A percentile compares a stretch with the other conserved stretches of the same genome.
phyloP scores from a whole-genome alignment of 2,329 filamentous ascomycete genomes.

The Sporothrix variecibatus region DNA sequence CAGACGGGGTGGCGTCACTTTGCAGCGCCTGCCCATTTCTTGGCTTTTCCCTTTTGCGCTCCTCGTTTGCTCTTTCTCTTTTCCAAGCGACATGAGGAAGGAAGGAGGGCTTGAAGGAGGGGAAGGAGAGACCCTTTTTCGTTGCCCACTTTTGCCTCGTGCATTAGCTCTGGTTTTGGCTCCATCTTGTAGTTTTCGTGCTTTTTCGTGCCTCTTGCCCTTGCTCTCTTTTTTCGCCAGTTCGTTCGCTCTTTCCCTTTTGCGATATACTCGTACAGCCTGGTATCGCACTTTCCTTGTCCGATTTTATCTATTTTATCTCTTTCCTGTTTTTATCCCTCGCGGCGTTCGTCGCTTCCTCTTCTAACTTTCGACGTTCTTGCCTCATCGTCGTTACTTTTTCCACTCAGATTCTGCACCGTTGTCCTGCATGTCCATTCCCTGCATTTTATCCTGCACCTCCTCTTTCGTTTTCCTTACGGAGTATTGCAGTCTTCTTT shows the following conservation, averaged over 20 bases:
- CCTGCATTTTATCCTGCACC: conserved; percentile 3
- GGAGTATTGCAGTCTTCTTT: neutral
- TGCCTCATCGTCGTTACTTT: conserved; percentile 3
- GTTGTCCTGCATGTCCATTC: conserved; percentile 3
- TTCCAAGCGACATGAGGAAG: neutral
- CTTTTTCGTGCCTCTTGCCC: neutral
- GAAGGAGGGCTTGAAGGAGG: neutral
- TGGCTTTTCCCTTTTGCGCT: neutral
- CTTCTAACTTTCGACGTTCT: neutral
- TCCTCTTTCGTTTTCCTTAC: neutral
- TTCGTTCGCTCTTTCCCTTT: conserved; percentile 14
- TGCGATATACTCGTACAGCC: neutral
- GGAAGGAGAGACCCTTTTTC: neutral
- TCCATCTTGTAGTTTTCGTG: neutral
- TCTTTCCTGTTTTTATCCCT: neutral
- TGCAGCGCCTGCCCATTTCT: neutral
- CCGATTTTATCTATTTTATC: neutral
- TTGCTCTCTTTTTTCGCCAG: neutral
- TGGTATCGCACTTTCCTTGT: neutral
- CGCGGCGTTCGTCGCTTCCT: neutral
- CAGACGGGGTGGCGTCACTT: conserved; percentile 24
- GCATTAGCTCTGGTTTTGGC: conserved; percentile 19
- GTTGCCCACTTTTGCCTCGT: conserved; percentile 15
- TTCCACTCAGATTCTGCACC: conserved; percentile 10
- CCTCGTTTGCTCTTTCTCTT: neutral